phyloP scores from a whole-genome alignment of 441 rosid species.

The Gossypium aridum region DNA sequence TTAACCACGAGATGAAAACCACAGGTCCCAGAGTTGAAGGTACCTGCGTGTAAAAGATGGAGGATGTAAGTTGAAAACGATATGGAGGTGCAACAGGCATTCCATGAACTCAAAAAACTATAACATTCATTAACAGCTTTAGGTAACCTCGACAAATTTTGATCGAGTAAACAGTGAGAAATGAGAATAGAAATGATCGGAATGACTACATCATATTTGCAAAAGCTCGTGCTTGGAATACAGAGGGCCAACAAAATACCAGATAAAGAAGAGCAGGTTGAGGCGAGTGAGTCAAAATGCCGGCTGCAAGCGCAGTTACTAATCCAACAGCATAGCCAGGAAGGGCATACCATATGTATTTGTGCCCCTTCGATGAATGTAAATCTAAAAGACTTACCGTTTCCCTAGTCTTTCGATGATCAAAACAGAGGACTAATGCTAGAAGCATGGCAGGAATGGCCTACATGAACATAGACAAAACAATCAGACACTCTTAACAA shows the following conservation, averaged over 20 bases:
- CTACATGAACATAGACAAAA: conserved; percentile 24
- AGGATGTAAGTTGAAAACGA: neutral
- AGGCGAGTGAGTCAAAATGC: conserved; percentile 72
- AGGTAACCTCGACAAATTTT: neutral
- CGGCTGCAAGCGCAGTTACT: conserved; percentile 71
- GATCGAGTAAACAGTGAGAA: neutral
- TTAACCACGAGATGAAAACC: conserved; percentile 61
- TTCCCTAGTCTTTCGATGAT: conserved; percentile 77
- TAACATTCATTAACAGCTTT: neutral
- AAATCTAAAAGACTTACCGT: conserved; percentile 57
- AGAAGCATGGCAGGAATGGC: conserved; percentile 95
- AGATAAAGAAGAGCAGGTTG: conserved; percentile 94
- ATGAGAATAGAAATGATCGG: neutral
- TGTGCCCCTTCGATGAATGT: conserved; percentile 70
- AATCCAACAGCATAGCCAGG: conserved; percentile 86
- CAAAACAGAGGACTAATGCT: conserved; percentile 79
- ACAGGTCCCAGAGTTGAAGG: conserved; percentile 94
- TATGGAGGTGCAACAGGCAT: neutral
- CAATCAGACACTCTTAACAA: neutral
- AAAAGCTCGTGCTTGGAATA: neutral
- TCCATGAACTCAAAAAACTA: neutral
- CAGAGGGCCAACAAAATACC: conserved; percentile 34
- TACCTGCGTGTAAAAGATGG: conserved; percentile 38
- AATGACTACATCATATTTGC: neutral
- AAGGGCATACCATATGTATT: conserved; percentile 84